phyloP scores from a whole-genome alignment of 164 flowering plant genomes.

The Liriodendron chinense region DNA sequence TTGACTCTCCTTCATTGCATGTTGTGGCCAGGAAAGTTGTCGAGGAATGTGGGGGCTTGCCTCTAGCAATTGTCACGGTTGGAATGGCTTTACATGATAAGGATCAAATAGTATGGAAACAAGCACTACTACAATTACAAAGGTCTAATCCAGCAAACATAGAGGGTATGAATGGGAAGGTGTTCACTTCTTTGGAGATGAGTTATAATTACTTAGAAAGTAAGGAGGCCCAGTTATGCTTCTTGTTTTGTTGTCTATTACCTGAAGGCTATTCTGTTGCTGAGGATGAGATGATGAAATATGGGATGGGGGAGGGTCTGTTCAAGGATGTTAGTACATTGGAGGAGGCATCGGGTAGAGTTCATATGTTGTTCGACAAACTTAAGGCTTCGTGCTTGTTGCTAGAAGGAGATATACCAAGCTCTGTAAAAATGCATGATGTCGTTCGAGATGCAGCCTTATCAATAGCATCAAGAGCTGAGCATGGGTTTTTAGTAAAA shows the following conservation, averaged over 20 bases:
- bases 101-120: constrained; percentile 4
- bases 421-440: constrained; percentile 18
- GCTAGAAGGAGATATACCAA: constrained; percentile 5
- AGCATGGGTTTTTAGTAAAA: neutral
- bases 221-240: constrained; percentile 15
- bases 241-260: constrained; percentile 22
- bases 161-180: constrained; percentile 14
- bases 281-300: neutral
- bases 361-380: neutral
- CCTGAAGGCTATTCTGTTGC: constrained; percentile 10
- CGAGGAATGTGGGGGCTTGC: constrained; percentile 26
- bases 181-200: constrained; percentile 12
- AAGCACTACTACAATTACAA: constrained; percentile 6
- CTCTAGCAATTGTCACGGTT: constrained; percentile 20
- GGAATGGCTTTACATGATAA: constrained; percentile 18
- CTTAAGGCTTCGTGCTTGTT: constrained; percentile 19
- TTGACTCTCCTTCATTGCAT: neutral
- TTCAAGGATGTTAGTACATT: constrained; percentile 5
- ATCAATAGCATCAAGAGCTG: constrained; percentile 7
- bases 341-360: constrained; percentile 8
- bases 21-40: constrained; percentile 8
- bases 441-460: constrained; percentile 13
- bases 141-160: constrained; percentile 7
- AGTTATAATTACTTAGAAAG: constrained; percentile 18
- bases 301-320: constrained; percentile 13